Evolutionary conservation across 345 rosid species (phyloP), one percentile per base, ranked within the genome.

Genomic region (Salix arbutifolia): DNA sequence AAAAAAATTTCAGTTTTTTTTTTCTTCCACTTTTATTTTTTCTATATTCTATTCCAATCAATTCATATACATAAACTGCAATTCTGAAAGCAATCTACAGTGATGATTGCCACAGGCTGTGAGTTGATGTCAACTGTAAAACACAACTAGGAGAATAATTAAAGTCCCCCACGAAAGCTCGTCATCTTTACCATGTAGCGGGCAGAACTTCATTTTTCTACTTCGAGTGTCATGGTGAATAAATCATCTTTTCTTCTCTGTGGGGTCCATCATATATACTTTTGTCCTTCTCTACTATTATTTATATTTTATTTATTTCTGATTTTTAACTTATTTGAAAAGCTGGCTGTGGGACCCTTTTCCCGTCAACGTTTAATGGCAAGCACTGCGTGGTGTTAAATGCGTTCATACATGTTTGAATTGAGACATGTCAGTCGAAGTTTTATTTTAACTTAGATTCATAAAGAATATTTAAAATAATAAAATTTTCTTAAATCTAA

Each of bases 41-140:
- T 35, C 5, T 35, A 33, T 33, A 33, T 33, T 33, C 1, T 33
- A 5, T 40, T 40, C 46, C 46, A 40, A 10, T 40, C 13, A 40
- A 40, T 40, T 11, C 46, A 42, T 10, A 12, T 2, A 42, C 46
- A 11, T 42, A 10, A 42, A 42, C 46, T 42, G 46, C 46, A 42
- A 11, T 42, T 42, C 14, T 13, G 14, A 46, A 46, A 46, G 52
- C 52, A 46, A 4, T 46, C 52, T 1, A 46, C 52, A 16, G 17
- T 46, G 52, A 16, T 21, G n/a, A 69, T 69, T 42, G 73, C 28
- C 44, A 31, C 46, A 70, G 75, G 42, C 64, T 70, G 23, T 71
- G 75, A 64, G 75, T 52, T 71, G 71, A 50, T 50, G 56, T 71
- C 76, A 50, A 53, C 72, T 77, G 76, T 37, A 71, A 77, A 65